Evolutionary conservation across 192 early-diverging fungal species (phyloP).

Genomic region (Powellomyces hirtus): DNA sequence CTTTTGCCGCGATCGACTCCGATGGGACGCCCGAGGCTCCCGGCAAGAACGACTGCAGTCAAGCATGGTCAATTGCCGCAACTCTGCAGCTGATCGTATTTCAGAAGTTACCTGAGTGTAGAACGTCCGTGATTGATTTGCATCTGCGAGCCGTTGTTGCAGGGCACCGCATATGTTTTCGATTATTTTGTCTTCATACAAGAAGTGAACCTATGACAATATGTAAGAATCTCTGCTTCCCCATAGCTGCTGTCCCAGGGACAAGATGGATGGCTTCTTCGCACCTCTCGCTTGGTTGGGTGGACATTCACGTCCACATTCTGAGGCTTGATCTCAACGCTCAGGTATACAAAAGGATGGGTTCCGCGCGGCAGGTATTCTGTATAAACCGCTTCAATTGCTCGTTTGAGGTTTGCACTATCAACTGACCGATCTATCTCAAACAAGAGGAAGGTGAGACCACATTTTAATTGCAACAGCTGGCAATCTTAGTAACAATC

Average conservation of each 20-base stretch:
- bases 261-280: not conserved
- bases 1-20: too few species aligned
- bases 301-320: constrained; percentile 98
- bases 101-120: constrained; percentile 72
- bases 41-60: too few species aligned
- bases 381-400: constrained; percentile 79
- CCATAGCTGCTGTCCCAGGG: not conserved
- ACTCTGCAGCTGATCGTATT: too few species aligned
- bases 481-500: too few species aligned
- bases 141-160: constrained; percentile 62
- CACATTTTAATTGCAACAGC: too few species aligned
- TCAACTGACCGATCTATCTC: constrained; percentile 81
- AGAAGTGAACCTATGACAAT: constrained; percentile 71
- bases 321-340: constrained; percentile 79
- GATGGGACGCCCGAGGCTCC: too few species aligned
- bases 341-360: constrained; percentile 89
- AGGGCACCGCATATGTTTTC: constrained; percentile 66
- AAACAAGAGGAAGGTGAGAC: too few species aligned
- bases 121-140: constrained; percentile 74
- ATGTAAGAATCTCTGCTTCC: not conserved
- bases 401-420: constrained; percentile 71
- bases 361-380: constrained; percentile 80
- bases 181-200: constrained; percentile 86
- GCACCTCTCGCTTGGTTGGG: constrained; percentile 88
- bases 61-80: too few species aligned